These are phyloP conservation scores for Auricularia cornea DNA, from an alignment of 768 basidiomycete species.

Conservation along the genomic window DNA sequence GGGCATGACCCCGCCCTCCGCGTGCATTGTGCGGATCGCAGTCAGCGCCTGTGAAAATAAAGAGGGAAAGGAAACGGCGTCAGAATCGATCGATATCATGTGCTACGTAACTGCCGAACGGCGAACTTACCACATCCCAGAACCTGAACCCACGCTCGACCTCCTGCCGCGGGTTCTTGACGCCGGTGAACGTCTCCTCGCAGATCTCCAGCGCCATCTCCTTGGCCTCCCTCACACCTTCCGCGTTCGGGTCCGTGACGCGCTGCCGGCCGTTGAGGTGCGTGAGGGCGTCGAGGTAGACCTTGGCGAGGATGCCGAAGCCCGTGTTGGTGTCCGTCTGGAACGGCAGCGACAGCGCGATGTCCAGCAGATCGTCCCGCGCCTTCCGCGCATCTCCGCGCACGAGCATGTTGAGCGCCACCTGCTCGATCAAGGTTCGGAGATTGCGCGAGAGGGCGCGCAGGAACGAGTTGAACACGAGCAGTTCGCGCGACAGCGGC, in stretches of 20 bases:
- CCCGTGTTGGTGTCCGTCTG: conserved; percentile 96
- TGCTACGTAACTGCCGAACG: conserved; percentile 4
- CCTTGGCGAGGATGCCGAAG: conserved; percentile 94
- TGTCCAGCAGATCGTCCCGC: conserved; percentile 87
- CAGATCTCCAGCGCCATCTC: conserved; percentile 82
- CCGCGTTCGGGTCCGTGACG: conserved; percentile 67
- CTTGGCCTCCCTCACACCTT: conserved; percentile 77
- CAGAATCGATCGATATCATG: not conserved
- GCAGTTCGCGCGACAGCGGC: conserved; percentile 88
- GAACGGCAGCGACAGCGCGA: conserved; percentile 88
- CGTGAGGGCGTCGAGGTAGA: conserved; percentile 88
- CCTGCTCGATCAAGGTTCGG: conserved; percentile 83
- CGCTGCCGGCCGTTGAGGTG: conserved; percentile 75
- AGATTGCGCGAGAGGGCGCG: conserved; percentile 85
- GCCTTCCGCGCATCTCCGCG: conserved; percentile 78
- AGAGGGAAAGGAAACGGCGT: no score
- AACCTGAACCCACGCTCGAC: conserved; percentile 96
- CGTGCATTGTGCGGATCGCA: conserved; percentile 83
- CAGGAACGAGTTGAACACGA: conserved; percentile 98
- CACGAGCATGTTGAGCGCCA: conserved; percentile 87
- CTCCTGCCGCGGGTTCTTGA: conserved; percentile 79
- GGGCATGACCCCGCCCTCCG: conserved; percentile 68
- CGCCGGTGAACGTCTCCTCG: conserved; percentile 85
- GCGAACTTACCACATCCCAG: conserved; percentile 85
- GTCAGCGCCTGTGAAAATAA: conserved; percentile 53